Evolutionary conservation across 805 yeast genomes (phyloP).

Genomic region (Pichia exigua): DNA sequence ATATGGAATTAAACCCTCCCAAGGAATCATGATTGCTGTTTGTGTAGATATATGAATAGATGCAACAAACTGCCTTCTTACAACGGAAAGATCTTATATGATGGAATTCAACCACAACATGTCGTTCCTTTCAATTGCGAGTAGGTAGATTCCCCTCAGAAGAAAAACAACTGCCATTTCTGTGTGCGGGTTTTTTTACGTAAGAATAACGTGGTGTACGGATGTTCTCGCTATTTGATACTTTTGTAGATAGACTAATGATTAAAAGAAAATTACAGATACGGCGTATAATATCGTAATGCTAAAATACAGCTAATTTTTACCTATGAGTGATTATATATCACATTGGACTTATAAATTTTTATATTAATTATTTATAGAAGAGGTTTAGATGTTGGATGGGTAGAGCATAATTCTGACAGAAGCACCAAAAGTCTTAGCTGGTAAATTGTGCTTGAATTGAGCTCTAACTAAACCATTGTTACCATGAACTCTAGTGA

Average conservation of each 20-base stretch:
- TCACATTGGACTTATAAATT: constrained; percentile 16
- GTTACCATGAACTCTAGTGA: constrained; percentile 98
- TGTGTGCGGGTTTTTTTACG: not conserved
- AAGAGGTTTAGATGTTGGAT: constrained; percentile 82
- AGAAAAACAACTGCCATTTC: not conserved
- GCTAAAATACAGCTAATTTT: constrained; percentile 3
- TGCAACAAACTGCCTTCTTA: not conserved
- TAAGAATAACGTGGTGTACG: not conserved
- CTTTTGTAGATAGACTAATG: no score
- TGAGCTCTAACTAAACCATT: constrained; percentile 97
- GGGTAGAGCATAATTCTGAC: constrained; percentile 99
- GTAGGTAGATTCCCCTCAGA: not conserved
- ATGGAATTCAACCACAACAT: not conserved
- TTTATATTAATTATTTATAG: constrained; percentile 12
- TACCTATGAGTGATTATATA: constrained; percentile 8
- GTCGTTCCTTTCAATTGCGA: not conserved
- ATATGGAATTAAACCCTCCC: constrained; percentile 60
- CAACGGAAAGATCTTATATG: not conserved
- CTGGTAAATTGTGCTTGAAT: constrained; percentile 98
- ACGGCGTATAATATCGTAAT: not conserved
- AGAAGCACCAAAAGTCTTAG: constrained; percentile 99
- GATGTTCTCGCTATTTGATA: not conserved
- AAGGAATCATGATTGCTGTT: constrained; percentile 46
- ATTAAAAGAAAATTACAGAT: no score
- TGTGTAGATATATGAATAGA: not conserved